phyloP scores from a whole-genome alignment of 176 grass and related monocot genomes.

The Pontederia crassipes region DNA sequence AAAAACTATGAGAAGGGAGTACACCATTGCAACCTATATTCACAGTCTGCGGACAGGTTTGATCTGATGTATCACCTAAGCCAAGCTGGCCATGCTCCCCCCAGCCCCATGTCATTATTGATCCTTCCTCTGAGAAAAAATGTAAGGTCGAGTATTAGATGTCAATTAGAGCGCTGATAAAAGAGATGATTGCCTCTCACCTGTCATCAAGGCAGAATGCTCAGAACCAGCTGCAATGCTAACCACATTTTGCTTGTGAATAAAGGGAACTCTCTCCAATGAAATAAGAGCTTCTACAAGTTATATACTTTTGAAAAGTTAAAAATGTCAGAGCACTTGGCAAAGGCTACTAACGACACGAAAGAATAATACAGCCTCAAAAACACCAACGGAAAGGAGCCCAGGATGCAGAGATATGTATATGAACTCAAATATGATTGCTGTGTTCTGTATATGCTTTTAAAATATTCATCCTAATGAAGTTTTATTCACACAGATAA shows the following conservation, averaged over 20 bases:
- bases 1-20: constrained; percentile 7
- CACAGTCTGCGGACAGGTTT: constrained; percentile 43
- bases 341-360: background rate
- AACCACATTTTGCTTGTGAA: constrained; percentile 29
- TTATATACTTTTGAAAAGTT: no score
- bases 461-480: no score
- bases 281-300: constrained; percentile 12
- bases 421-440: no score
- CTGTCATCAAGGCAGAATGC: constrained; percentile 70
- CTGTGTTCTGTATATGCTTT: no score
- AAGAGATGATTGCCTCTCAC: constrained; percentile 18
- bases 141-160: background rate
- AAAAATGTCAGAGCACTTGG: background rate
- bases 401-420: background rate
- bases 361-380: background rate
- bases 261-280: constrained; percentile 29
- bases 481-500: no score
- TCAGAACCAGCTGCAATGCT: constrained; percentile 74
- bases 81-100: constrained; percentile 96
- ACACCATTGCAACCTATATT: constrained; percentile 19
- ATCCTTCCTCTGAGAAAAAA: constrained; percentile 41
- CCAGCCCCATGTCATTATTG: constrained; percentile 81
- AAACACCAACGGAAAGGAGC: no score
- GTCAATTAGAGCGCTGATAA: background rate
- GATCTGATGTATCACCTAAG: constrained; percentile 48